These are phyloP conservation scores for Aspergillus quadrilineatus DNA, from an alignment of 2,329 filamentous ascomycete species.

Conservation along the genomic window DNA sequence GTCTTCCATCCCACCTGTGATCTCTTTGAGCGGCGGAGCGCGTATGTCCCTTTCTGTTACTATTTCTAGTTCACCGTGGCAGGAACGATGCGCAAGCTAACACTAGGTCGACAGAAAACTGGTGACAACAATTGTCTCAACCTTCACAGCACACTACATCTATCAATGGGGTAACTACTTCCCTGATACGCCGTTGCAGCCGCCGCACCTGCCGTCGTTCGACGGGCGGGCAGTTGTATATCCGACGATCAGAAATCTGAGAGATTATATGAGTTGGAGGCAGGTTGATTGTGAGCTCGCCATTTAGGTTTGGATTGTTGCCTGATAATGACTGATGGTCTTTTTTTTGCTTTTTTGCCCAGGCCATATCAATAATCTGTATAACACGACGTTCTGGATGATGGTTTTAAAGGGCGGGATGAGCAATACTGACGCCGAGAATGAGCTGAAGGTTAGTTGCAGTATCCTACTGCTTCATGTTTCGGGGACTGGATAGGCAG, in stretches of 20 bases:
- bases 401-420: constrained; percentile 76
- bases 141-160: constrained; percentile 89
- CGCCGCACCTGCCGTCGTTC: constrained; percentile 76
- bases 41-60: constrained; percentile 49
- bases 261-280: constrained; percentile 96
- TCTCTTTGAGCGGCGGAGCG: constrained; percentile 81
- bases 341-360: not conserved
- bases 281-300: constrained; percentile 82
- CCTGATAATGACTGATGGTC: not conserved
- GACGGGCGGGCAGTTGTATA: constrained; percentile 91
- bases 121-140: constrained; percentile 84
- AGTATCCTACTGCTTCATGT: no score
- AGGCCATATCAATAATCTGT: constrained; percentile 98
- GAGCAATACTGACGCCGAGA: constrained; percentile 75
- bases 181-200: constrained; percentile 65
- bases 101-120: constrained; percentile 66
- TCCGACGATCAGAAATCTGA: constrained; percentile 74
- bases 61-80: not conserved
- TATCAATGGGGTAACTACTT: constrained; percentile 77
- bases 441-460: constrained; percentile 65
- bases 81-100: not conserved
- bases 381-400: constrained; percentile 96
- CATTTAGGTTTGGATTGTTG: not conserved
- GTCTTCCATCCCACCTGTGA: constrained; percentile 79
- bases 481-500: not conserved